Base-by-base conservation (phyloP, 169 alveolate species). In the Eimeria zaria region DNA sequence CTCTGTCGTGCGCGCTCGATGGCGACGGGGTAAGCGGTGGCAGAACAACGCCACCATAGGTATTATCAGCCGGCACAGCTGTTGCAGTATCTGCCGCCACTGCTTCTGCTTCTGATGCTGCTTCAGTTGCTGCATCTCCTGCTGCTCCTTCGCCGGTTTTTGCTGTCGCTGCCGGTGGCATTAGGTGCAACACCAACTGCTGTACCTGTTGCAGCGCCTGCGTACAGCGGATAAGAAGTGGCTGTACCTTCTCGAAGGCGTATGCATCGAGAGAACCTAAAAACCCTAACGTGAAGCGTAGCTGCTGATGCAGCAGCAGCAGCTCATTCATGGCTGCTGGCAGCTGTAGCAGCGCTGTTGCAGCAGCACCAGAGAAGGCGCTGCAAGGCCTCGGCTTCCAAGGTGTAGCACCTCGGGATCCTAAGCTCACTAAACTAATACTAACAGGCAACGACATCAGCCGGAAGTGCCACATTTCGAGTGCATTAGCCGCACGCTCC, bases 351-450 rank as follows among this genome's bases (percentile, higher is more conserved):
- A 83, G n/a, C 51, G 69, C 76, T 11, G 91, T 55, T 53, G 91
- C 91, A 83, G 69, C 76, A 30, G 55, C 91, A 20, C 91, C 91
- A 83, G 91, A 83, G 20, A 83, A 53, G 12, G 73, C 44, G 39
- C 55, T 36, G 39, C 91, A 83, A 2, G 91, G 91, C 91, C 53
- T 74, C 33, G 91, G 76, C 53, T 58, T 83, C 91, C 91, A 83
- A 0, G 91, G 91, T 30, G 74, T 69, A 7, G 58, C 91, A 30
- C 74, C 91, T 36, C 74, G 69, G 14, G 91, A 53, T 3, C 91
- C 76, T n/a, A 83, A 58, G 53, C 73, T 83, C 36, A 83, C 46
- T 36, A 83, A 1, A 55, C 91, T 83, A 41, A 83, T 53, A 53
- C 91, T 83, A 58, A 83, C 24, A 30, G 91, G 91, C 39, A 83